Base-by-base conservation (phyloP, 768 basidiomycete genomes). In the Pseudohyphozyma bogoriensis region DNA sequence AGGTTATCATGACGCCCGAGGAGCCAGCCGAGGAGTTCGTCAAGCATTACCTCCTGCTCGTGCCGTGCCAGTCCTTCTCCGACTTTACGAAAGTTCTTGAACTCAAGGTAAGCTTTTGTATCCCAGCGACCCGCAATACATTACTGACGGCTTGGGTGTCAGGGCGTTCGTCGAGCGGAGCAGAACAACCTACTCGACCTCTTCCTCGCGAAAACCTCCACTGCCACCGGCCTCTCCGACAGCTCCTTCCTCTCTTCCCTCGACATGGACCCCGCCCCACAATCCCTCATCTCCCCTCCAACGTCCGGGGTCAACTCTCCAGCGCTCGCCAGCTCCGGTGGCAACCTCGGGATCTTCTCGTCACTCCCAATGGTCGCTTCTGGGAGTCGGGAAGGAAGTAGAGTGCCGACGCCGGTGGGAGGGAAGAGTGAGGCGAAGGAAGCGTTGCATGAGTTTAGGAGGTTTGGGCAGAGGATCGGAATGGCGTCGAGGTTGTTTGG, bases 1-100 rank as follows among this genome's bases (percentile, higher is more conserved):
- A 99, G 74, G 89, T 95, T 59, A 87, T 97, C 56, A 83, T 96
- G 26, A 92, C 89, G 0, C 93, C 93, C 2, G 86, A 93, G 85
- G 88, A 92, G 69, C 91, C 93, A 20, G 78, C 88, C 2, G 90
- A 93, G 72, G 89, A 86, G 3, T 97, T 99, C 71, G 88, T 97
- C 62, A 79, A 91, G 57, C 96, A 96, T 70, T 99, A 97, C 71
- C 91, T 89, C 11, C 79, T 96, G 29, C 79, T 96, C 58, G 87
- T 99, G 63, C 89, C 89, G 28, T 93, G 96, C 74, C 85, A 86
- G 8, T 92, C 91, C 3, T 92, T 92, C 74, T 86, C 85, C 33
- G 97, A 97, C 74, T 99, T 99, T 78, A 95, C 97, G 77, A 99
- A 99, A 83, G 90, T 86, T 36, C 40, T 71, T 16, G 70, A 71